A percentile compares a stretch with the other conserved stretches of the same genome.
Conservation (phyloP, 2,329 filamentous ascomycete genomes). For the Westerdykella aurantiaca region DNA sequence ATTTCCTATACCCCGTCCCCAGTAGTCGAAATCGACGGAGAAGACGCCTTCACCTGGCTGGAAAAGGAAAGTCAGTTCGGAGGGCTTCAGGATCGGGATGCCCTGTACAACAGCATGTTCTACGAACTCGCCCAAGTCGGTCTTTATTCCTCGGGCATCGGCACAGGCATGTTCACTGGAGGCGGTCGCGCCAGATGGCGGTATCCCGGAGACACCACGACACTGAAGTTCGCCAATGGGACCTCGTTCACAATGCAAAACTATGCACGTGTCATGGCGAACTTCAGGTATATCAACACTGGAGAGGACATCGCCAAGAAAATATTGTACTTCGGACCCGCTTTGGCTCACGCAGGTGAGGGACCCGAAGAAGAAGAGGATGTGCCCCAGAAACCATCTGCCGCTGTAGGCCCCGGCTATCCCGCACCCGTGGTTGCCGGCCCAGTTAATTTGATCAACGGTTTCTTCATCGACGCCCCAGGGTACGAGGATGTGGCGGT, state of each 20-base stretch:
- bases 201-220: constrained; percentile 42
- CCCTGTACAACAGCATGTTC: constrained; percentile 50
- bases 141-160: constrained; percentile 37
- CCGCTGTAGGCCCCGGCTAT: constrained; percentile 37
- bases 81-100: constrained; percentile 52
- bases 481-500: constrained; percentile 44
- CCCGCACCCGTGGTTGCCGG: constrained; percentile 39
- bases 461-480: constrained; percentile 41
- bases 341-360: background rate
- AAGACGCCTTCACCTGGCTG: constrained; percentile 46
- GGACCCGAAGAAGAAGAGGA: constrained; percentile 1
- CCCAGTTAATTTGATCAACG: constrained; percentile 39
- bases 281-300: constrained; percentile 37
- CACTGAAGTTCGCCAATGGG: constrained; percentile 43
- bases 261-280: constrained; percentile 36
- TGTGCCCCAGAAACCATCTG: constrained; percentile 7
- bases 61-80: constrained; percentile 44
- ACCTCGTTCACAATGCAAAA: constrained; percentile 38
- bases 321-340: constrained; percentile 31
- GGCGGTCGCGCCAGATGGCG: constrained; percentile 41
- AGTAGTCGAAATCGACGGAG: constrained; percentile 52
- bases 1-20: constrained; percentile 45
- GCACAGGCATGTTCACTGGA: constrained; percentile 40
- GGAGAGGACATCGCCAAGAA: constrained; percentile 38
- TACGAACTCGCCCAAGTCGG: constrained; percentile 43